These are phyloP conservation scores for Limtongozyma cylindracea DNA, from an alignment of 805 yeast genomes.

Conservation along the genomic window DNA sequence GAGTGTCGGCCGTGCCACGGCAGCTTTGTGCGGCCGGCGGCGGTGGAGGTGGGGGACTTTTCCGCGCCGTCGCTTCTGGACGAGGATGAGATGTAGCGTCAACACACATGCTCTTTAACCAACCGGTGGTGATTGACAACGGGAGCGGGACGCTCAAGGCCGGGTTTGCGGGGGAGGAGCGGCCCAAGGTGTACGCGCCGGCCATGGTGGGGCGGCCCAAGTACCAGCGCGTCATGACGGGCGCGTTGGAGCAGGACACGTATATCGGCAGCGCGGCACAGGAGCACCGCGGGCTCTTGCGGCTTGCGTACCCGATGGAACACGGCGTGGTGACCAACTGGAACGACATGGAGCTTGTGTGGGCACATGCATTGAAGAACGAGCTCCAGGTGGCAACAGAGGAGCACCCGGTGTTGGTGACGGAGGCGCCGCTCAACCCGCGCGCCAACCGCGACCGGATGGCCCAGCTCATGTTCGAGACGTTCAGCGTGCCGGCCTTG, in stretches of 20 bases:
- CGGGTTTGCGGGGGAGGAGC: constrained; percentile 84
- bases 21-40: constrained; percentile 47
- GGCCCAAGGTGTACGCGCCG: constrained; percentile 41
- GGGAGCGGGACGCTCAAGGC: constrained; percentile 75
- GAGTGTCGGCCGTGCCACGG: constrained; percentile 36
- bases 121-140: constrained; percentile 19
- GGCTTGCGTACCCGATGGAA: constrained; percentile 42
- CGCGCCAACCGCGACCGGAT: constrained; percentile 26
- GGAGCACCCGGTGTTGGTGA: constrained; percentile 70
- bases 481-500: constrained; percentile 53
- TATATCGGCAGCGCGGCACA: constrained; percentile 64
- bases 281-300: constrained; percentile 50
- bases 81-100: constrained; percentile 12
- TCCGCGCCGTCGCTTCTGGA: constrained; percentile 20
- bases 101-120: constrained; percentile 18
- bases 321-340: constrained; percentile 67
- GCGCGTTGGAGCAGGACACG: constrained; percentile 16
- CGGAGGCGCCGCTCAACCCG: constrained; percentile 79
- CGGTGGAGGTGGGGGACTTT: constrained; percentile 46
- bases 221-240: constrained; percentile 62
- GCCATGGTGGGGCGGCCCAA: constrained; percentile 62
- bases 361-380: constrained; percentile 44
- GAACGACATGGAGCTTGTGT: constrained; percentile 66
- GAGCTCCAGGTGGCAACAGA: constrained; percentile 33
- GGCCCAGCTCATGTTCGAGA: constrained; percentile 47